These are phyloP conservation scores for Fusarium concolor DNA, from an alignment of 2,329 filamentous ascomycete species.

Conservation along the genomic window DNA sequence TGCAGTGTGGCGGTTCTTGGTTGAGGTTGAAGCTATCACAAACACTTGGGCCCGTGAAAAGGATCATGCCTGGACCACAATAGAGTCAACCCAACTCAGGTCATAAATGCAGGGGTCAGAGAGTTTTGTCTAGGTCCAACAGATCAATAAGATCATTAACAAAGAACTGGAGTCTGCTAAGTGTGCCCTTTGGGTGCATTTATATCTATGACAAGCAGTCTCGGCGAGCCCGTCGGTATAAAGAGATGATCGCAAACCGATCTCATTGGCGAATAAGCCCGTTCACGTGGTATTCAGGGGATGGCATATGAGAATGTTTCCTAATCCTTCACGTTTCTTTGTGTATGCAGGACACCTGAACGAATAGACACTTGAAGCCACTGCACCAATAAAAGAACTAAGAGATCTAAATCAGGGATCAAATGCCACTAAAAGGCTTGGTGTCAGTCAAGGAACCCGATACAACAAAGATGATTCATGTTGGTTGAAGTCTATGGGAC, in stretches of 20 bases:
- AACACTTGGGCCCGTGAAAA: no score
- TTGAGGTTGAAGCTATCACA: background rate
- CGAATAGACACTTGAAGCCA: background rate
- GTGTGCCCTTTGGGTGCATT: background rate
- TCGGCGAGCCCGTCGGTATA: constrained; percentile 1
- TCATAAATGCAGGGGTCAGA: background rate
- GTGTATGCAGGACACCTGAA: background rate
- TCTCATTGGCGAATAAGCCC: background rate
- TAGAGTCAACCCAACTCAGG: background rate
- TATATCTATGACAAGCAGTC: background rate
- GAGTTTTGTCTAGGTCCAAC: background rate
- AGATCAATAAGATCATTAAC: background rate
- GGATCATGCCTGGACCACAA: background rate
- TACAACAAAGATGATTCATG: constrained; percentile 20
- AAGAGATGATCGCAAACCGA: background rate
- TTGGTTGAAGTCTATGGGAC: constrained; percentile 5
- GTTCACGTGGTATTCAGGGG: background rate
- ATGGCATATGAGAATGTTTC: background rate
- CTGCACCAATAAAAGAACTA: constrained; percentile 1
- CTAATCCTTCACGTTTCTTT: constrained; percentile 13
- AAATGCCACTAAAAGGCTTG: background rate
- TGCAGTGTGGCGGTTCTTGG: background rate
- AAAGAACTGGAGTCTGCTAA: constrained; percentile 14
- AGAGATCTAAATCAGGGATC: constrained; percentile 18
- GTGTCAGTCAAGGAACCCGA: background rate